Evolutionary conservation across 2,329 filamentous ascomycete species (phyloP), one percentile per base, ranked within the genome.

Genomic region (Fusarium chuoi): DNA sequence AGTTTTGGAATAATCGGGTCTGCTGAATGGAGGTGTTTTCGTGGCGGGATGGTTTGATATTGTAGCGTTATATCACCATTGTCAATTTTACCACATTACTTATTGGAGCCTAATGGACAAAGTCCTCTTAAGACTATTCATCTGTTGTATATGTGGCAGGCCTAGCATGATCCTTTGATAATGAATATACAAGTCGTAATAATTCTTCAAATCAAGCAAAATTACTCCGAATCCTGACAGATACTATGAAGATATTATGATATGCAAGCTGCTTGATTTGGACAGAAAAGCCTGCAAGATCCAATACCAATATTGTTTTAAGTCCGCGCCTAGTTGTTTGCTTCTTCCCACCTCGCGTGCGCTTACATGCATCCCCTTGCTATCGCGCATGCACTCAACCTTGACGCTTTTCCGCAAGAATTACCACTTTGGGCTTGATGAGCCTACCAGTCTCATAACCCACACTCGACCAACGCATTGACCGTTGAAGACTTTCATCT

Each of bases 381-480:
- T 57, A 55, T 58, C 39, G 39, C 30, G 49, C 44, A 55, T 57
- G 35, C 45, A 52, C 56, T 61, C 44, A 49, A 68, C 33, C 58
- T 68, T 59, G 36, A 61, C 42, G 20, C 26, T 74, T 74, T 60
- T 42, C 71, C 71, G 72, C 71, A 74, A 74, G 36, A 75, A 73
- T 74, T 74, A 62, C 72, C 68, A 42, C 44, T 73, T 75, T 66
- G 44, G 51, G 69, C 60, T 51, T 15, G 69, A 64, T 15, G 69
- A 64, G 36, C 41, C 66, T 55, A 26, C 20, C 48, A 46, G 28
- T 26, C 44, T 35, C 35, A 36, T 35, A 45, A 48, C 30, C 59
- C 54, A 48, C 39, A 46, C 39, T 30, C 28, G 26, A 52, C n/a
- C 24, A 28, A 42, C 54, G 46, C 66, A 55, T 65, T 66, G 52